Base-by-base conservation (phyloP, 2,329 filamentous ascomycete genomes). In the Microcyclospora tardicrescens region DNA sequence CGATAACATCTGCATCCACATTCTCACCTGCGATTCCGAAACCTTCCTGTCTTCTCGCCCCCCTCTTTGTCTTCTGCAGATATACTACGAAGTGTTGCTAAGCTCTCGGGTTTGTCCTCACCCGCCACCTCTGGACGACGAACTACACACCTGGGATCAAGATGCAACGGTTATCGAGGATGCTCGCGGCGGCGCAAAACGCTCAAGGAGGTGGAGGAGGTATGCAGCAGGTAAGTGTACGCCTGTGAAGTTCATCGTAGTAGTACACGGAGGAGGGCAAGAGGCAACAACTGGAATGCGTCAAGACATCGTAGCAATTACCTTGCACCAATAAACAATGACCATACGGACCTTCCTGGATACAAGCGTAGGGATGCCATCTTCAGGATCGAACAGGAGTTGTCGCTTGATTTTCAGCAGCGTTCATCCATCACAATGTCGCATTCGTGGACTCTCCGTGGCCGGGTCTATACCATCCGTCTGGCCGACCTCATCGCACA, bases 161-260 rank as follows among this genome's bases (percentile, higher is more conserved):
- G 43, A 96, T 95, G 89, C 89, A 96, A 60, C 80, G 89, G 61
- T 79, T 95, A 63, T 86, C 84, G 66, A 78, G 82, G 61, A 81
- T 95, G 77, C 74, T 95, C 53, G 79, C 81, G 47, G 75, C 75
- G 49, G 82, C 83, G 55, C 72, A 76, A 56, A 68, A 70, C 59
- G 76, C 72, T 66, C 66, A 67, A 41, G 73, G 77, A 53, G 77
- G 77, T 53, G 77, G 79, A 53, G 79, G 84, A 69, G 72, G 74
- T 72, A 75, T 31, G 75, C 74, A 56, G 19, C 68, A 75, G 54
- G 77, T 81, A 70, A 61, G 73, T 15, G n/a, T 33, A 14, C n/a
- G 28, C 30, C 37, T 11, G 10, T 39, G 10, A 11, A 10, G 33
- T 30, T 19, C 32, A 29, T 15, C 33, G 10, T 12, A 6, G 4